A percentile compares a stretch with the other conserved stretches of the same genome.
Conservation (phyloP, 139 green algal species). For the Haematococcus sp. region DNA sequence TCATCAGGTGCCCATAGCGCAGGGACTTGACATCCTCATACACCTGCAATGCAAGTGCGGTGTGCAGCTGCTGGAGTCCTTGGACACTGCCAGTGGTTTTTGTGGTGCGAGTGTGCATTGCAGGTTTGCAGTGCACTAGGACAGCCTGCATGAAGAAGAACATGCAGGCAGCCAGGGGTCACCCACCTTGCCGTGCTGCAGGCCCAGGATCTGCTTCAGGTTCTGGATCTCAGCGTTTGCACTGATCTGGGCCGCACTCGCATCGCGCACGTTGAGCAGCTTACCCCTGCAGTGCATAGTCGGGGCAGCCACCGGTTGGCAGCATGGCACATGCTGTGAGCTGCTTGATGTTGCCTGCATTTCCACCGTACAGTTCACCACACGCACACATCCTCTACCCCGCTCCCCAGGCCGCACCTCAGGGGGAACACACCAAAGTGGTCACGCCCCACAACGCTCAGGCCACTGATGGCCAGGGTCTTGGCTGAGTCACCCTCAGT, state of each 20-base stretch:
- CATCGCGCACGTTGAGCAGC: conserved; percentile 98
- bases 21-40: conserved; percentile 91
- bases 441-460: conserved; percentile 94
- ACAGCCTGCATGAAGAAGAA: no score
- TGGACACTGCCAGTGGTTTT: no score
- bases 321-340: no score
- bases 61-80: no score
- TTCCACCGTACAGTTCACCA: no score
- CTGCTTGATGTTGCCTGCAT: no score
- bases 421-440: conserved; percentile 97
- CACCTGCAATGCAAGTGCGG: conserved; percentile 35
- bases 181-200: conserved; percentile 91
- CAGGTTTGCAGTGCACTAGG: no score
- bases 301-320: not conserved
- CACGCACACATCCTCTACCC: conserved; percentile 1
- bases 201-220: conserved; percentile 99
- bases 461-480: conserved; percentile 89
- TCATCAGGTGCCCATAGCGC: conserved; percentile 99
- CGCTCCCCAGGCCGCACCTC: conserved; percentile 39
- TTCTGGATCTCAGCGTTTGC: conserved; percentile 96
- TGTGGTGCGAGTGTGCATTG: no score
- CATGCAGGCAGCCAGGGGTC: no score
- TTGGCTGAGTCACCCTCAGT: conserved; percentile 99
- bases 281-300: conserved; percentile 75
- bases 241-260: conserved; percentile 78